Conservation (phyloP, 208 protist species). For the Acanthamoeba sp. region DNA sequence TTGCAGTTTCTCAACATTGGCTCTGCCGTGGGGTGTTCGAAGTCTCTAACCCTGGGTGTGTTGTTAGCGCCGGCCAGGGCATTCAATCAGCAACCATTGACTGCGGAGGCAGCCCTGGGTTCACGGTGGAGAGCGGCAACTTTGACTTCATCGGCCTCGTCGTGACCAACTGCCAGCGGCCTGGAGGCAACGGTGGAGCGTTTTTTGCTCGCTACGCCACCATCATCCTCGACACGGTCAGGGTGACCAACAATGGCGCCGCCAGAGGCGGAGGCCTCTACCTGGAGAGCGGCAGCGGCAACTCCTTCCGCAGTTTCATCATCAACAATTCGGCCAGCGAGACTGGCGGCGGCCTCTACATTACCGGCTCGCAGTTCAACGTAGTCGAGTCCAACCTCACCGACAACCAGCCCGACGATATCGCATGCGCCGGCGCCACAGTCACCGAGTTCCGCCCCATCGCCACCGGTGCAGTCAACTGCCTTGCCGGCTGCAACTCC, state of each 20-base stretch:
- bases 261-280: neutral
- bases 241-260: neutral
- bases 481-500: neutral
- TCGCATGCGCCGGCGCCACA: neutral
- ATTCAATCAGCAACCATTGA: constrained; percentile 6
- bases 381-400: neutral
- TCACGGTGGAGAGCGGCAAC: neutral
- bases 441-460: neutral
- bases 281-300: neutral
- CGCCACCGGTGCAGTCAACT: neutral
- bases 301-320: neutral
- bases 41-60: neutral
- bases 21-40: too few relatives aligned
- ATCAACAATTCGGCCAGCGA: neutral
- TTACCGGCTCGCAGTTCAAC: neutral
- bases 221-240: neutral
- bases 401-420: constrained; percentile 1
- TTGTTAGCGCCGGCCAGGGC: neutral
- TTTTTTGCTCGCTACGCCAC: neutral
- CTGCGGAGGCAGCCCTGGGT: neutral
- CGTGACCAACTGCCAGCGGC: neutral
- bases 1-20: too few relatives aligned
- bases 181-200: neutral
- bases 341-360: neutral
- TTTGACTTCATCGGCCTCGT: constrained; percentile 18